Base-by-base conservation (phyloP, 2,329 filamentous ascomycete species). In the Cercospora sp. region DNA sequence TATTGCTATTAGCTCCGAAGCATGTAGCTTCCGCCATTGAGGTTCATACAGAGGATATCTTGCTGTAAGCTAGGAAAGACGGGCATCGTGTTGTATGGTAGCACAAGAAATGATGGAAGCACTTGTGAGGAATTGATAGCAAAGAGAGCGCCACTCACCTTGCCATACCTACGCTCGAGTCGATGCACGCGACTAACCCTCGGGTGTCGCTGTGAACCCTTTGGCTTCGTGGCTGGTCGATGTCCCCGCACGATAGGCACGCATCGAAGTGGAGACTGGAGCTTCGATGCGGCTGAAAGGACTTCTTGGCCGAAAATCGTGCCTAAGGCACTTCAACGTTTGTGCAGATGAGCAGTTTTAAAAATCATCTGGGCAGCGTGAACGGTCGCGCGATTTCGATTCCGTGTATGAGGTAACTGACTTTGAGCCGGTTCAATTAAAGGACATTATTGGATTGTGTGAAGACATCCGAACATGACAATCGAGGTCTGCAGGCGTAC, bases 1-100 rank as follows among this genome's bases (percentile, higher is more conserved):
- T 87, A 65, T 10, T n/a, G 3, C 13, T 39, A 36, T 71, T 51
- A 69, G 69, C 31, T 36, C 18, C 18, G 5, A 16, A 26, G 18
- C 23, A 23, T 28, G 20, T 42, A 16, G 30, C 31, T 33, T 31
- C 45, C 16, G 20, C 28, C 59, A 16, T 42, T 31, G 8, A 30
- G 26, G 31, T 55, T 58, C 68, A 33, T 65, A 73, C 72, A 66
- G 18, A 72, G 68, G 39, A 73, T 73, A 51, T 73, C 72, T 57
- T 71, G 72, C 65, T 73, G 72, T 39, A 72, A 63, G 59, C 71
- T 72, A 28, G 68, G 66, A 31, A 70, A 72, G 39, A 68, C 65
- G 26, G 71, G 71, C 71, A 72, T 72, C 2, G 31, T 64, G 30
- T 31, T 9, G 3, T 12, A 9, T 59, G 30, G 28, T 33, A 18